Conservation (phyloP, 495 filamentous ascomycete species). For the Cladorrhinum samala region DNA sequence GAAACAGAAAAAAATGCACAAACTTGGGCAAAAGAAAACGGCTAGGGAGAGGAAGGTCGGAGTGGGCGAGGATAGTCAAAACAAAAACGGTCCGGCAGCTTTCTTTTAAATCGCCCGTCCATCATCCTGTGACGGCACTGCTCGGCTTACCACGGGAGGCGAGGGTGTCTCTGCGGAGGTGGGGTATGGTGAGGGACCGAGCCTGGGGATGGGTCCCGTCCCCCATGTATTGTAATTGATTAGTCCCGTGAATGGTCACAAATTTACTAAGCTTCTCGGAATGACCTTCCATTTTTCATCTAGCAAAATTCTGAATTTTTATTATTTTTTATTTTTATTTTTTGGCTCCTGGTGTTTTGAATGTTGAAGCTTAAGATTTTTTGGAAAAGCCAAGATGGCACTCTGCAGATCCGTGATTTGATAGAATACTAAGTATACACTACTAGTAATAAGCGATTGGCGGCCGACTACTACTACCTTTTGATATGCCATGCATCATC, state of each 20-base stretch:
- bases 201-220: conserved; percentile 1
- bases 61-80: background rate
- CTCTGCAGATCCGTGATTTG: too few species aligned
- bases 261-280: too few species aligned
- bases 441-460: too few species aligned
- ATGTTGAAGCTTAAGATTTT: too few species aligned
- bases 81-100: conserved; percentile 4
- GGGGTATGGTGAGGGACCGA: conserved; percentile 2
- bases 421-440: too few species aligned
- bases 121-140: conserved; percentile 16
- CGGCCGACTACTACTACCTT: too few species aligned
- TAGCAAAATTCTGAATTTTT: background rate
- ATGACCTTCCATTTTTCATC: background rate
- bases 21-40: background rate
- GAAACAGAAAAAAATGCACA: conserved; percentile 1
- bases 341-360: background rate
- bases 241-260: too few species aligned
- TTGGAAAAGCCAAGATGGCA: too few species aligned
- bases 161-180: conserved; percentile 10
- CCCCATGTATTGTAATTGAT: conserved; percentile 9
- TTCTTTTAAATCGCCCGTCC: conserved; percentile 7
- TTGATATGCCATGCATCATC: too few species aligned
- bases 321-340: background rate
- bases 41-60: background rate
- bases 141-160: conserved; percentile 33